Evolutionary conservation across 441 rosid genomes (phyloP), one percentile per base, ranked within the genome.

Genomic region (Pelargonium exstipulatum): DNA sequence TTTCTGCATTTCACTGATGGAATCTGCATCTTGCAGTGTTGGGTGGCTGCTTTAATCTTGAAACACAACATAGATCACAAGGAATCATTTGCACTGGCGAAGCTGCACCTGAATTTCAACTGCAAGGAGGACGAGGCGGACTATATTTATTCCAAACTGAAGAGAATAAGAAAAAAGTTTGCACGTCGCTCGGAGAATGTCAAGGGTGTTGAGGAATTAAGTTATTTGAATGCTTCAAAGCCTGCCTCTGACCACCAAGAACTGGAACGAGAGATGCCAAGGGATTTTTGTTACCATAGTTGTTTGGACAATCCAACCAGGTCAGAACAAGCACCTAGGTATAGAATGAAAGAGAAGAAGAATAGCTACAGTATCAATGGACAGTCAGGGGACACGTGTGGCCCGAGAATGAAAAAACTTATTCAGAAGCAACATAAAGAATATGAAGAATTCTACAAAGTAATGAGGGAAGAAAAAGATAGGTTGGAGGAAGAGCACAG

Each of bases 101-200:
- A 83, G 79, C 72, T 80, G 72, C 86, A 78, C 76, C 77, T 91
- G 64, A 81, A 83, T 55, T 90, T 86, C 71, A 22, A 53, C 69
- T 95, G 99, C 88, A 81, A 76, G 73, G 83, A 77, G 78, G 87
- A 79, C 67, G 91, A 91, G 74, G 90, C 83, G 57, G 89, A 87
- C 62, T 74, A 68, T 73, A 75, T 86, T 22, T 86, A 86, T 76
- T 84, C 86, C 18, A 69, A 79, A 75, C 70, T 92, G 74, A 82
- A 72, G 65, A 81, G 81, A 80, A 67, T 88, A 79, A 95, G 84
- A 85, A 84, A 80, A 75, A 60, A 77, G 71, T 92, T 92, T 75
- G 53, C 60, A 8, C 18, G 14, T 12, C 40, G 32, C 71, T 48
- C 60, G 2, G 66, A 62, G 42, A 69, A 55, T 45, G 37, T 57